Evolutionary conservation across 495 filamentous ascomycete genomes (phyloP), one percentile per base, ranked within the genome.

Genomic region (Lindgomyces ingoldianus): DNA sequence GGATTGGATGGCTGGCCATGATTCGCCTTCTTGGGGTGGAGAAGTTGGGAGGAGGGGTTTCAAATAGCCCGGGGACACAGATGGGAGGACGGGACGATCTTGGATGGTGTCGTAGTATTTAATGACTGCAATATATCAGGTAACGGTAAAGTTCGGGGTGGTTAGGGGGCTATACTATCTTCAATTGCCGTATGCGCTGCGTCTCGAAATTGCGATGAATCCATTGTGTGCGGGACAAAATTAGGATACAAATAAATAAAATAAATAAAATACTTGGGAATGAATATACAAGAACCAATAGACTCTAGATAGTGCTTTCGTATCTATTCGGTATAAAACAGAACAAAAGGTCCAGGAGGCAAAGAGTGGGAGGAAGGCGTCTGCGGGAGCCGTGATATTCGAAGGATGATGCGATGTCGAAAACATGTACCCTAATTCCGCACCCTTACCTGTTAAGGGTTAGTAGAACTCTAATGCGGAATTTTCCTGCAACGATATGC

Each of bases 1-100:
- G 26, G 82, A 77, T 70, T 96, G 90, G 70, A 98, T 97, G 50
- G 83, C 79, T 42, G 77, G 73, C 92, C 92, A 97, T 68, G 79
- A 61, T 75, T 98, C 91, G 39, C 87, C 86, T 21, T 90, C 80
- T 22, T 83, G 70, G 4, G 94, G 94, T 0, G 91, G 85, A 39
- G 78, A 76, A n/a, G 77, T 72, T 10, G 94, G 93, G 2, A 98
- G 84, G 8, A 93, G 81, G 25, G 89, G 87, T 54, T 83, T 83
- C 4, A 98, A 84, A 73, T 97, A 98, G 57, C 94, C 94, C 0
- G 94, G 94, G 57, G 88, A 78, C 49, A 98, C 84, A 60, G 83
- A 83, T 11, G 93, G 89, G 29, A 91, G 78, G 42, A 96, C 93
- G 58, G 83, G 82, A 12, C 87, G 88, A 1, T 83, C 78, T 45